Conservation (phyloP, 257 asterid species). For the Echium plantagineum region DNA sequence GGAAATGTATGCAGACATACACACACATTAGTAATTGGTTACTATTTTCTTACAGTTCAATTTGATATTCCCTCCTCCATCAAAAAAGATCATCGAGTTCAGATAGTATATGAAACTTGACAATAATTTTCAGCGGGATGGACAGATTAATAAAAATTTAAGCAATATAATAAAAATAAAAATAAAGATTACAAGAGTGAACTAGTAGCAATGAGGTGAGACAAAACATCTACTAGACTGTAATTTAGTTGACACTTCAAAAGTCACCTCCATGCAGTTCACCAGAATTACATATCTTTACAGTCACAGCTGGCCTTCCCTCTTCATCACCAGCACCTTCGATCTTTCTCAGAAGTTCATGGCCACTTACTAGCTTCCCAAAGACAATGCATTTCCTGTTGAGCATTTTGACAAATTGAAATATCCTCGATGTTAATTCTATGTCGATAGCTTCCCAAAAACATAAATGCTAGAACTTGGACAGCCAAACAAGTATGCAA, state of each 20-base stretch:
- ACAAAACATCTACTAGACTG: background rate
- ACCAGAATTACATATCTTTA: conserved; percentile 82
- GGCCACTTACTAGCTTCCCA: conserved; percentile 84
- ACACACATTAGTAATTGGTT: too few relatives aligned
- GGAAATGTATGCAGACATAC: background rate
- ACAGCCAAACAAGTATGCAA: background rate
- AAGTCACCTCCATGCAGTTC: conserved; percentile 65
- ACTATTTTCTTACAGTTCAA: too few relatives aligned
- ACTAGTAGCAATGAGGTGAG: too few relatives aligned
- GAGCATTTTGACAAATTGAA: conserved; percentile 1
- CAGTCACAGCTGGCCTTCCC: conserved; percentile 83
- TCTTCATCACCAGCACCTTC: conserved; percentile 79
- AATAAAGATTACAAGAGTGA: too few relatives aligned
- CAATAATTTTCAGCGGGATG: too few relatives aligned
- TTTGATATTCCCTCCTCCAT: too few relatives aligned
- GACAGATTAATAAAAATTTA: too few relatives aligned
- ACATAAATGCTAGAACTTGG: background rate
- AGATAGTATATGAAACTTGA: too few relatives aligned
- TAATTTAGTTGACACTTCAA: too few relatives aligned
- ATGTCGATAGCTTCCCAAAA: background rate
- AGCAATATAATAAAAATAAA: too few relatives aligned
- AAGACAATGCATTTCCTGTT: conserved; percentile 80
- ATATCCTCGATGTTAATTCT: background rate
- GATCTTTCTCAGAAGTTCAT: conserved; percentile 73
- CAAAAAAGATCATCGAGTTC: too few relatives aligned